Conservation (phyloP, 2,329 filamentous ascomycete genomes). For the Akanthomyces muscarius region DNA sequence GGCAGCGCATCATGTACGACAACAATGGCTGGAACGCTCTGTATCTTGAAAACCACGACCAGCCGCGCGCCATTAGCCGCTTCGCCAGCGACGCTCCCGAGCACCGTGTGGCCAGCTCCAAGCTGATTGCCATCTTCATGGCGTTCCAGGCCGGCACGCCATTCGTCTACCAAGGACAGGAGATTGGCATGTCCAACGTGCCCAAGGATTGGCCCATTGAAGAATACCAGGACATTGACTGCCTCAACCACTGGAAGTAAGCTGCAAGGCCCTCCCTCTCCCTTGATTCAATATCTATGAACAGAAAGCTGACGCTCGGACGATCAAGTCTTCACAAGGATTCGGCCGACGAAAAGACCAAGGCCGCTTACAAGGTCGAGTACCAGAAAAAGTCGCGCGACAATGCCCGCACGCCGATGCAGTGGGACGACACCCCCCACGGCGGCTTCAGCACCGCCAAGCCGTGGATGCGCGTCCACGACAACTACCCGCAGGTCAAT, state of each 20-base stretch:
- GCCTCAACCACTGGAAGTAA: slow-evolving; percentile 47
- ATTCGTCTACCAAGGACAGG: slow-evolving; percentile 68
- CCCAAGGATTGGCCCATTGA: slow-evolving; percentile 57
- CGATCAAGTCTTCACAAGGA: slow-evolving; percentile 34
- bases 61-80: slow-evolving; percentile 55
- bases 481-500: slow-evolving; percentile 60
- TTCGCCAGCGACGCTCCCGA: slow-evolving; percentile 49
- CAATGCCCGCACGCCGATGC: slow-evolving; percentile 68
- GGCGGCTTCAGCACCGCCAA: slow-evolving; percentile 60
- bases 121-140: slow-evolving; percentile 57
- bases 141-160: slow-evolving; percentile 58
- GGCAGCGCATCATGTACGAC: slow-evolving; percentile 57
- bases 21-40: slow-evolving; percentile 62
- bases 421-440: slow-evolving; percentile 59
- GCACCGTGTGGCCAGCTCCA: slow-evolving; percentile 48
- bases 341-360: slow-evolving; percentile 35
- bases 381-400: slow-evolving; percentile 60
- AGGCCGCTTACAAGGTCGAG: slow-evolving; percentile 36
- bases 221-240: slow-evolving; percentile 66
- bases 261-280: slow-evolving; percentile 14
- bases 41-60: slow-evolving; percentile 65
- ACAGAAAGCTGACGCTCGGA: background rate
- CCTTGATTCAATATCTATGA: background rate
- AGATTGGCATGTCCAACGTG: slow-evolving; percentile 63
- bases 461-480: slow-evolving; percentile 70